Evolutionary conservation across 78 protist species (phyloP).

Genomic region (Pigoraptor vietnamica): DNA sequence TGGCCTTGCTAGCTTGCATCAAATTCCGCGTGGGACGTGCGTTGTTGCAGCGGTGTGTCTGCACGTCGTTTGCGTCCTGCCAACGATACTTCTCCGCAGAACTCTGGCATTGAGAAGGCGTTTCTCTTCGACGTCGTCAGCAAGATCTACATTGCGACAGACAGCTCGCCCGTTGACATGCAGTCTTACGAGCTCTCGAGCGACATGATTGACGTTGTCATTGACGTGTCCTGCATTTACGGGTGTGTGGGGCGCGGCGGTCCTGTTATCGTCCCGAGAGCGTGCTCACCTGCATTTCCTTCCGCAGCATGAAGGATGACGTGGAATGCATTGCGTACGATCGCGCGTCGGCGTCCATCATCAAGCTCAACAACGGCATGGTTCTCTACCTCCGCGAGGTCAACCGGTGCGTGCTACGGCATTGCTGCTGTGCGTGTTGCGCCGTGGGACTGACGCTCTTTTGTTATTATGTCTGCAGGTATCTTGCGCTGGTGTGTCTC

Average conservation of each 20-base stretch:
- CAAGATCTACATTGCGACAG: conserved; percentile 94
- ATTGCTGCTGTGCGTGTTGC: neutral
- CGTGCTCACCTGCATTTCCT: too few species aligned
- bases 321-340: conserved; percentile 63
- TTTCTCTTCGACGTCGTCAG: conserved; percentile 88
- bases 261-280: too few species aligned
- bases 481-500: conserved; percentile 85
- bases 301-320: conserved; percentile 32
- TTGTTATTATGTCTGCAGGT: neutral
- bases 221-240: conserved; percentile 88
- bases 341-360: conserved; percentile 56
- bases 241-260: conserved; percentile 22
- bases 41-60: too few species aligned
- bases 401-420: conserved; percentile 31
- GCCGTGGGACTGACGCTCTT: neutral
- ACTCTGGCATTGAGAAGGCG: conserved; percentile 89
- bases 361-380: conserved; percentile 67
- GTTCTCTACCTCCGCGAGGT: conserved; percentile 74
- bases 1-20: too few species aligned
- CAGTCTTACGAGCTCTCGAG: conserved; percentile 86
- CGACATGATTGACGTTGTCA: conserved; percentile 93
- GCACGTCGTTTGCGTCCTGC: too few species aligned
- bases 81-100: conserved; percentile 36
- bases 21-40: too few species aligned
- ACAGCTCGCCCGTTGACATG: conserved; percentile 88